These are phyloP conservation scores for Spergularia bocconei DNA, from an alignment of 148 eudicot genomes.

Conservation along the genomic window DNA sequence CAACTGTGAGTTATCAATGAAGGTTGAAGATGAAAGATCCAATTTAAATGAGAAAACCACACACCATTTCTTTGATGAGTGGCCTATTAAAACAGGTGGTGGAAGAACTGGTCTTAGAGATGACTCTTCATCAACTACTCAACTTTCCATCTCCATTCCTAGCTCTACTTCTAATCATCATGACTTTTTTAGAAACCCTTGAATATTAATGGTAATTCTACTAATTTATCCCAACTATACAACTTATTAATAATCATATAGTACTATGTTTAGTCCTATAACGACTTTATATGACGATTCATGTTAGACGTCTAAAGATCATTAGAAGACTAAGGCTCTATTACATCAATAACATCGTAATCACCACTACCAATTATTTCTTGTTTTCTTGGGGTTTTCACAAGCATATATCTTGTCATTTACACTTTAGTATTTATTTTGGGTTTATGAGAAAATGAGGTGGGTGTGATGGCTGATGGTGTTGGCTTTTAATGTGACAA, in stretches of 20 bases:
- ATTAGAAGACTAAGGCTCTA: too few relatives aligned
- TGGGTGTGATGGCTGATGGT: not conserved
- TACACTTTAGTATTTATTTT: not conserved
- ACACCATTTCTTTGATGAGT: constrained; percentile 51
- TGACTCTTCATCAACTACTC: constrained; percentile 47
- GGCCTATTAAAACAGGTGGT: constrained; percentile 38
- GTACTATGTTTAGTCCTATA: too few relatives aligned
- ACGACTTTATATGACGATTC: too few relatives aligned
- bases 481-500: constrained; percentile 35
- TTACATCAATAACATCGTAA: too few relatives aligned
- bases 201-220: constrained; percentile 1
- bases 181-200: constrained; percentile 38
- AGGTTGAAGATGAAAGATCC: constrained; percentile 33
- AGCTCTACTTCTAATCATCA: constrained; percentile 32
- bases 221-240: too few relatives aligned
- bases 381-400: too few relatives aligned
- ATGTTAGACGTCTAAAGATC: too few relatives aligned
- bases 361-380: too few relatives aligned
- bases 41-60: constrained; percentile 33
- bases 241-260: too few relatives aligned
- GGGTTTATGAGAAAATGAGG: not conserved
- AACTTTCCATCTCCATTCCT: constrained; percentile 48
- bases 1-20: constrained; percentile 36
- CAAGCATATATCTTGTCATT: not conserved
- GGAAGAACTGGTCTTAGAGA: constrained; percentile 26